Percentiles rank a stretch among this genome's conserved stretches.
Conservation (phyloP, 2,329 filamentous ascomycete species). For the Amesomyces nigricolor region DNA sequence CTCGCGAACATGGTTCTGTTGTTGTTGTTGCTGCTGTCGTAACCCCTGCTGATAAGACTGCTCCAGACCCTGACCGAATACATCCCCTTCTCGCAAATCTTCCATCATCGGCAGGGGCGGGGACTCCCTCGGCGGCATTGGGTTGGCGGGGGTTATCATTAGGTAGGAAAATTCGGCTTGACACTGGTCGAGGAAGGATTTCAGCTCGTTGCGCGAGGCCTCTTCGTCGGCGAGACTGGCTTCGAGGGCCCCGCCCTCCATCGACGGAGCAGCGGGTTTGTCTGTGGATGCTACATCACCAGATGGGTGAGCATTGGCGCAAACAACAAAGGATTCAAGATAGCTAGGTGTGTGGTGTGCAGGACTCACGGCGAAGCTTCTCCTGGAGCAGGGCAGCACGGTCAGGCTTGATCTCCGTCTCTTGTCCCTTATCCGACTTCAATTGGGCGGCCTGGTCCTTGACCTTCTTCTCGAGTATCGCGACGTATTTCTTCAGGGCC, state of each 20-base stretch:
- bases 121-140: slow-evolving; percentile 58
- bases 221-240: slow-evolving; percentile 43
- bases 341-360: too few relatives aligned
- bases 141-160: slow-evolving; percentile 62
- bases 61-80: slow-evolving; percentile 36
- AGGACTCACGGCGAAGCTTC: slow-evolving; percentile 47
- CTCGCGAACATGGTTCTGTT: slow-evolving; percentile 53
- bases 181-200: slow-evolving; percentile 58
- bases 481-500: slow-evolving; percentile 82
- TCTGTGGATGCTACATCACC: slow-evolving; percentile 37
- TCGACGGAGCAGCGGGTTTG: slow-evolving; percentile 38
- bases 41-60: slow-evolving; percentile 30
- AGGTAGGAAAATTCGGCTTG: slow-evolving; percentile 62
- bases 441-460: slow-evolving; percentile 73
- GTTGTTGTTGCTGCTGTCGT: slow-evolving; percentile 44
- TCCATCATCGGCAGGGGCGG: slow-evolving; percentile 54
- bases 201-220: slow-evolving; percentile 47
- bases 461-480: slow-evolving; percentile 81
- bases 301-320: too few relatives aligned
- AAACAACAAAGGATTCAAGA: too few relatives aligned
- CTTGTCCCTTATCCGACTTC: slow-evolving; percentile 46
- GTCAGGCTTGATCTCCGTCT: slow-evolving; percentile 38
- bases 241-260: slow-evolving; percentile 43
- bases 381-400: slow-evolving; percentile 51
- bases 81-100: slow-evolving; percentile 51